Evolutionary conservation across 1,284 basidiomycete species (phyloP).

Genomic region (Uromyces viciae-fabae): DNA sequence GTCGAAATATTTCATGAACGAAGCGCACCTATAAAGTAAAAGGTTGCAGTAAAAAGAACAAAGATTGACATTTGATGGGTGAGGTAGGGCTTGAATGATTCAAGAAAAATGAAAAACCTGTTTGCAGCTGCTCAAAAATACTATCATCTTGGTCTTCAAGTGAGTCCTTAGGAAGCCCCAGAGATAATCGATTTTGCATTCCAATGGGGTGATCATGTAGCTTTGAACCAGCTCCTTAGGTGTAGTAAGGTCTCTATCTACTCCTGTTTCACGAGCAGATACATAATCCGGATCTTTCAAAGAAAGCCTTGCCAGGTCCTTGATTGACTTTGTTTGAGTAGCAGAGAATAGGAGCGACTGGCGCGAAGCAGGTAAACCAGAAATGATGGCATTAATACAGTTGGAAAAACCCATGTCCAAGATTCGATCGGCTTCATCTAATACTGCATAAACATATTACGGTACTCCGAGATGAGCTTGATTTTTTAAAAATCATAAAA

Average conservation of each 20-base stretch:
- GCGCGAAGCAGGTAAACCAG: slow-evolving; percentile 66
- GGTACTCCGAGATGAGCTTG: no score
- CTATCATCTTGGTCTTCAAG: slow-evolving; percentile 82
- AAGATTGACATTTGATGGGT: neutral
- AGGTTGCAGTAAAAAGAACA: no score
- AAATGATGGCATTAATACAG: slow-evolving; percentile 82
- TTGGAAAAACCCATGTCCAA: slow-evolving; percentile 93
- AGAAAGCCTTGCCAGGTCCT: slow-evolving; percentile 82
- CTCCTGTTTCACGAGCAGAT: slow-evolving; percentile 55
- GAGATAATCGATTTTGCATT: slow-evolving; percentile 83
- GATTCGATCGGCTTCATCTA: slow-evolving; percentile 95
- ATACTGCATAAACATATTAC: no score
- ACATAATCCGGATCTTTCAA: slow-evolving; percentile 78
- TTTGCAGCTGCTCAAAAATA: slow-evolving; percentile 92
- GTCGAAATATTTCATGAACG: slow-evolving; percentile 92
- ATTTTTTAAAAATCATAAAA: neutral
- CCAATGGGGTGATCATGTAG: slow-evolving; percentile 77
- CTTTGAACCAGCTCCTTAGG: slow-evolving; percentile 79
- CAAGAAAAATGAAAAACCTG: slow-evolving; percentile 60
- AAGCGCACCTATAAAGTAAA: slow-evolving; percentile 72
- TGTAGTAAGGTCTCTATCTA: slow-evolving; percentile 56
- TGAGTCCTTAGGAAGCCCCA: slow-evolving; percentile 96
- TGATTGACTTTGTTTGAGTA: slow-evolving; percentile 87
- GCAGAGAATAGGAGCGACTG: slow-evolving; percentile 96
- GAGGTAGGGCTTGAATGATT: neutral